A percentile compares a stretch with the other conserved stretches of the same genome.
These are phyloP conservation scores for Nemania sp. DNA, from an alignment of 2,329 filamentous ascomycete genomes.

Conservation along the genomic window DNA sequence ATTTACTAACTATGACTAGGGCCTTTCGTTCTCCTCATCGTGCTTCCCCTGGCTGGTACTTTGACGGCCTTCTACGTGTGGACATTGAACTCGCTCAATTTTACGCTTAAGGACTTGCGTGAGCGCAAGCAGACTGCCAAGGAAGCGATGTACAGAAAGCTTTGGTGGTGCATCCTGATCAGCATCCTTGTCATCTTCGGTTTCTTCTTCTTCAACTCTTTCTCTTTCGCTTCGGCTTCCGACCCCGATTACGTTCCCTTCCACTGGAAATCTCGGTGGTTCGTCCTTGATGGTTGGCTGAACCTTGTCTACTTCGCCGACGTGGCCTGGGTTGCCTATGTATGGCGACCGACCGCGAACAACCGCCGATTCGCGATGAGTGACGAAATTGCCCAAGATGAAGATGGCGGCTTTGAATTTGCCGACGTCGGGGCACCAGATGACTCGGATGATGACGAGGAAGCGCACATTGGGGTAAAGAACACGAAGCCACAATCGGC, in stretches of 20 bases:
- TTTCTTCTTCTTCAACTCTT: slow-evolving; percentile 99
- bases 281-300: slow-evolving; percentile 95
- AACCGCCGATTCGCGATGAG: slow-evolving; percentile 99
- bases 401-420: slow-evolving; percentile 95
- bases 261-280: slow-evolving; percentile 98
- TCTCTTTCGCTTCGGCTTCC: slow-evolving; percentile 87
- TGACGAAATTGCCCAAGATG: slow-evolving; percentile 98
- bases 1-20: slow-evolving; percentile 59
- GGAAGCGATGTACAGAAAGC: slow-evolving; percentile 94
- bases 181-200: slow-evolving; percentile 96
- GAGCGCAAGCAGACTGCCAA: slow-evolving; percentile 95
- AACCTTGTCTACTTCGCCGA: slow-evolving; percentile 97
- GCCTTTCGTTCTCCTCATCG: slow-evolving; percentile 90
- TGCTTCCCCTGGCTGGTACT: slow-evolving; percentile 90
- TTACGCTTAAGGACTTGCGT: slow-evolving; percentile 94
- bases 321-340: slow-evolving; percentile 90
- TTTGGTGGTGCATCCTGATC: slow-evolving; percentile 96
- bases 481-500: slow-evolving; percentile 45
- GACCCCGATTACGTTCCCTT: slow-evolving; percentile 93
- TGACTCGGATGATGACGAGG: slow-evolving; percentile 71
- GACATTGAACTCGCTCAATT: slow-evolving; percentile 95
- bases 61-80: slow-evolving; percentile 98
- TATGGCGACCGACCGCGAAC: slow-evolving; percentile 96
- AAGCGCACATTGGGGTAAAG: slow-evolving; percentile 62
- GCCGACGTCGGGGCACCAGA: slow-evolving; percentile 85